These are phyloP conservation scores for Penicillium sclerotiorum DNA, from an alignment of 2,329 filamentous ascomycete species.

Conservation along the genomic window DNA sequence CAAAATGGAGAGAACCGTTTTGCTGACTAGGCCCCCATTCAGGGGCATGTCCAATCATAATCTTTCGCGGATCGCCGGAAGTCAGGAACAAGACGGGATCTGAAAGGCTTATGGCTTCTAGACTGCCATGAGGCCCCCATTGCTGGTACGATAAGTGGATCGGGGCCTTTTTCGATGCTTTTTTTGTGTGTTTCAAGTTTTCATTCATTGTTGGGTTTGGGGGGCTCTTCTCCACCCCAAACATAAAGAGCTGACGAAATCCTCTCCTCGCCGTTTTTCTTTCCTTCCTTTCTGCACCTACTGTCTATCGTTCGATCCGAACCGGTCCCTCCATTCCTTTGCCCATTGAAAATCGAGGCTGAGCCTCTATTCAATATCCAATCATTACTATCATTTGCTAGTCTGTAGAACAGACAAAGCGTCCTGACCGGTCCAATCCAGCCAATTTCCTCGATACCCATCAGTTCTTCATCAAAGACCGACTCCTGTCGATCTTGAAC, in stretches of 20 bases:
- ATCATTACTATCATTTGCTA: constrained; percentile 1
- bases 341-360: constrained; percentile 5
- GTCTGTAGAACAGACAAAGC: constrained; percentile 8
- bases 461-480: neutral
- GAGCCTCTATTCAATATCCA: constrained; percentile 8
- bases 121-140: neutral
- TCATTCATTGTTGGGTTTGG: neutral
- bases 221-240: neutral
- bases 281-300: neutral
- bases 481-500: neutral
- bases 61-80: neutral
- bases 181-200: constrained; percentile 4
- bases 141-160: neutral
- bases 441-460: neutral
- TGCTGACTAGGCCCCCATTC: neutral
- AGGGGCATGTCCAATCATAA: neutral
- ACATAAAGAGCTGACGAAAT: constrained; percentile 7
- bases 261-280: neutral
- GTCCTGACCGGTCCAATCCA: neutral
- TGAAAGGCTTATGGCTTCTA: constrained; percentile 4
- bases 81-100: constrained; percentile 2
- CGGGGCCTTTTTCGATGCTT: neutral
- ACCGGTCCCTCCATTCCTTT: constrained; percentile 1
- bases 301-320: constrained; percentile 4
- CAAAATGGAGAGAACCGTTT: neutral